Conservation (phyloP, 352 stramenopile genomes). For the Phytophthora litchii region DNA sequence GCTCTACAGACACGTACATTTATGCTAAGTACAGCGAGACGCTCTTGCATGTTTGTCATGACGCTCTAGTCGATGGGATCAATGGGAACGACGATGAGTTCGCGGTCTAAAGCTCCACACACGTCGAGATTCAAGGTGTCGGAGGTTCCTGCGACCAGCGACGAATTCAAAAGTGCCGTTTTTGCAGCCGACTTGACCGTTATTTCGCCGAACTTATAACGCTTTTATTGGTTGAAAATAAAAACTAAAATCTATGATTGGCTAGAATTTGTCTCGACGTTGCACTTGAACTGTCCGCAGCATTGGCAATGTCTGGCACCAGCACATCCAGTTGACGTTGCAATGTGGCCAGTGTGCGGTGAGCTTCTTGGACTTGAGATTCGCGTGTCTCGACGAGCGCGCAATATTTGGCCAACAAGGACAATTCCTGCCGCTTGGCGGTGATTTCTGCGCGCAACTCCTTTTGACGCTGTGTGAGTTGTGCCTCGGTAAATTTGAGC, state of each 20-base stretch:
- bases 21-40: slow-evolving; percentile 70
- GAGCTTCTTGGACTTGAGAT: slow-evolving; percentile 45
- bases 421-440: slow-evolving; percentile 37
- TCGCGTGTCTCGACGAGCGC: slow-evolving; percentile 36
- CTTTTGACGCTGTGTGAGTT: slow-evolving; percentile 59
- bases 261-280: slow-evolving; percentile 15
- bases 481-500: slow-evolving; percentile 51
- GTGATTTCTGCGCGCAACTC: slow-evolving; percentile 49
- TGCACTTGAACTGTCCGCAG: slow-evolving; percentile 1
- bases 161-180: slow-evolving; percentile 32
- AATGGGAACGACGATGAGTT: neutral
- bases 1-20: slow-evolving; percentile 45
- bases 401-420: slow-evolving; percentile 40
- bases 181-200: slow-evolving; percentile 17
- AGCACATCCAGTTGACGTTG: slow-evolving; percentile 41
- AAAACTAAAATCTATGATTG: slow-evolving; percentile 9
- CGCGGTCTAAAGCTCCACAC: slow-evolving; percentile 1
- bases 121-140: slow-evolving; percentile 9
- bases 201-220: neutral
- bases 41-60: slow-evolving; percentile 44
- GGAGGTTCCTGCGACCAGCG: slow-evolving; percentile 11
- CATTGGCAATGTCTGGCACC: neutral
- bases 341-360: slow-evolving; percentile 50
- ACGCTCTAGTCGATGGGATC: slow-evolving; percentile 8
- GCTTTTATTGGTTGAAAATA: slow-evolving; percentile 4